Evolutionary conservation across 2,329 filamentous ascomycete species (phyloP), one percentile per base, ranked within the genome.

Genomic region (Trichophyton equinum): DNA sequence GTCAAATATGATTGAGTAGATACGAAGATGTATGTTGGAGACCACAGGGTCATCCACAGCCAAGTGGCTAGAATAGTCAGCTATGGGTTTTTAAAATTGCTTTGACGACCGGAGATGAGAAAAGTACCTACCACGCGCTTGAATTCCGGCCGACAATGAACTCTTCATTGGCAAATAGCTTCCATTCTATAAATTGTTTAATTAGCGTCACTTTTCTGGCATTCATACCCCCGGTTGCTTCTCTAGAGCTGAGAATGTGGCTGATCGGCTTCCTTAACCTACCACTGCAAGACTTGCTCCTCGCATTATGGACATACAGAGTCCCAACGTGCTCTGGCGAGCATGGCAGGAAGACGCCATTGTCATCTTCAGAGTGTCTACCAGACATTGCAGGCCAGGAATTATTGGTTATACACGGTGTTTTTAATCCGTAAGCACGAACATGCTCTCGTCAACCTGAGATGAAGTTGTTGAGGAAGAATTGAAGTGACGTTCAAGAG

Each of bases 1-100:
- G 61, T 77, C 74, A 61, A 74, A 76, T 2, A 75, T 65, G 13
- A 78, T 69, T 8, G 72, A 72, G 63, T 78, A 77, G 55, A 79
- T 73, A 18, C 71, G 70, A 11, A 78, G 49, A 62, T 79, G 77
- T 36, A 65, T 69, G 47, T 73, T 73, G 2, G 77, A 79, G 13
- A 77, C 64, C 33, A 66, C 62, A 5, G 65, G 68, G 57, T 76
- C 70, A 2, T 70, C 60, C 20, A 77, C 59, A 69, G 71, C 58
- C 72, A 61, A 53, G 64, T 65, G 65, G 62, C 61, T 57, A 51
- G 20, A 13, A 36, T 7, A 18, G 15, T 46, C 22, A 63, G 53
- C 30, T 57, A 33, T 11, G 4, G 5, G 1, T 5, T 44, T 33
- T 25, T 15, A 1, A 25, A 30, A 13, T n/a, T 38, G 15, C 40